Evolutionary conservation across 345 rosid genomes (phyloP), one percentile per base, ranked within the genome.

Genomic region (Erodium maritimum): DNA sequence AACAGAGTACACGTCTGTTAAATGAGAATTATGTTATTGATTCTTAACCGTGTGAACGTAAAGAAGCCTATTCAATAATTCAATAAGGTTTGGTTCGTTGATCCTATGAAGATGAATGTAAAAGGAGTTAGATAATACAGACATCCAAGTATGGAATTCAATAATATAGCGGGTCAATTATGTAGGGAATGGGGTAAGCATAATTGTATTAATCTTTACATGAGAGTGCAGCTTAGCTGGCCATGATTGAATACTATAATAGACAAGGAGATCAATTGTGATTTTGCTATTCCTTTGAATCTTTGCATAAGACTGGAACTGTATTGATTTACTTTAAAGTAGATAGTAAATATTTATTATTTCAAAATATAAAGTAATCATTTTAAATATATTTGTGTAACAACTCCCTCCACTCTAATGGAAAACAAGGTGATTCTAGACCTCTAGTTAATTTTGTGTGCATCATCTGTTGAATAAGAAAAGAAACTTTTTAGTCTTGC

Each of bases 381-480:
- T 25, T 25, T 2, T 25, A 25, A 7, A 25, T 25, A 2, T 25
- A 25, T 25, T 3, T 25, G 33, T 25, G 3, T 25, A 7, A 25
- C 33, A 2, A 2, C 7, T 7, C 7, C 3, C 33, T 25, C 33
- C 7, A 14, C 48, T 42, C 48, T 16, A 42, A 12, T 42, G 48
- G 48, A 42, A 42, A 42, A 8, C 8, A 8, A 29, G 8, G 34
- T n/a, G 34, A 3, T 29, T 29, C 1, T 52, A n/a, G n/a, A n/a
- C n/a, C n/a, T n/a, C 2, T 29, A 11, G 9, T 6, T 20, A 12
- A 10, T 3, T 54, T 29, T 8, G 1, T 54, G 11, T 20, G 3
- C 55, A 1, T 52, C 21, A 21, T 54, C 60, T 57, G 42, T 48
- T 18, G 52, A 37, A 8, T 23, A 24, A 19, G 68, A 51, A 57